Percentiles rank a stretch among this genome's conserved stretches.
These are phyloP conservation scores for Alopecurus myosuroides DNA, from an alignment of 176 grass and related monocot species.

Conservation along the genomic window DNA sequence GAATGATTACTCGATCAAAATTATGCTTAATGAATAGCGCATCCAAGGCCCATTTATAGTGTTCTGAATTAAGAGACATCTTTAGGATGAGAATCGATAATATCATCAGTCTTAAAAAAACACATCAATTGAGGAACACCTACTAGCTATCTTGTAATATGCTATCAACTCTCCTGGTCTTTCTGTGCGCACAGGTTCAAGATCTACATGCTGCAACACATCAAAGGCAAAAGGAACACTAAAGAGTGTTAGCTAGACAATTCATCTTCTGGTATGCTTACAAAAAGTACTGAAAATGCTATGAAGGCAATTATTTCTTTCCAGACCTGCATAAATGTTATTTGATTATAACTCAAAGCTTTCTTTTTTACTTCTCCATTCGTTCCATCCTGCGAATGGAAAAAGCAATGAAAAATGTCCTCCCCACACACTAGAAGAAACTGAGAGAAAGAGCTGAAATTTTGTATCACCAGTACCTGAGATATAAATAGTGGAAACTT, in stretches of 20 bases:
- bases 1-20: conserved; percentile 87
- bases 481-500: conserved; percentile 98
- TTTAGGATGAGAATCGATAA: conserved; percentile 20
- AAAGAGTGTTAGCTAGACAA: not conserved
- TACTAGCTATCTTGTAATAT: conserved; percentile 99
- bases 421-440: conserved; percentile 17
- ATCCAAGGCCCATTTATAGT: conserved; percentile 99
- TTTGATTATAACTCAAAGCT: conserved; percentile 80
- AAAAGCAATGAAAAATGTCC: conserved; percentile 9
- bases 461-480: conserved; percentile 44
- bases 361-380: conserved; percentile 93
- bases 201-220: conserved; percentile 78
- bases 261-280: not conserved
- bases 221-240: conserved; percentile 2
- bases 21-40: conserved; percentile 74
- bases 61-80: conserved; percentile 47
- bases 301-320: conserved; percentile 9
- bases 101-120: conserved; percentile 7
- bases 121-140: conserved; percentile 23
- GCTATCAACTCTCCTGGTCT: conserved; percentile 84
- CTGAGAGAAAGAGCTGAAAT: conserved; percentile 22
- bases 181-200: conserved; percentile 87
- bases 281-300: not conserved
- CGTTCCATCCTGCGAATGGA: conserved; percentile 78
- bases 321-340: conserved; percentile 87